These are phyloP conservation scores for Rhododendron henanense DNA, from an alignment of 148 eudicot genomes.

Conservation along the genomic window DNA sequence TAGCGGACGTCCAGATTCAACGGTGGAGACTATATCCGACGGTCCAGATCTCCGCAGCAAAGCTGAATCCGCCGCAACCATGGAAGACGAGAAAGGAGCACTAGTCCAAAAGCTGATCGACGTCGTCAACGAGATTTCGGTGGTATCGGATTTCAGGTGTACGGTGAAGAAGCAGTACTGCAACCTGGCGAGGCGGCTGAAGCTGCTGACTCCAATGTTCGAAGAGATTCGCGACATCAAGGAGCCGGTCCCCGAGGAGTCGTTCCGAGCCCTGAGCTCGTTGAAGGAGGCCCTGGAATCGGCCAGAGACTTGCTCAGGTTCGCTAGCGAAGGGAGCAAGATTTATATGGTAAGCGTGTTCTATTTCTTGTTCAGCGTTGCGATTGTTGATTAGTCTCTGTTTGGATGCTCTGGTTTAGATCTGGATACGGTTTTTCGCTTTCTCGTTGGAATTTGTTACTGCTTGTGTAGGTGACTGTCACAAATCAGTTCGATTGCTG, in stretches of 20 bases:
- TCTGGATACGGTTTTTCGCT: slow-evolving; percentile 1
- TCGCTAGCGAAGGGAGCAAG: slow-evolving; percentile 73
- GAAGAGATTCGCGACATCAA: slow-evolving; percentile 73
- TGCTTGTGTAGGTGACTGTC: not conserved
- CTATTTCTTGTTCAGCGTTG: not conserved
- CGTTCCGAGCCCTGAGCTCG: slow-evolving; percentile 21
- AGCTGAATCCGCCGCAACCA: slow-evolving; percentile 6
- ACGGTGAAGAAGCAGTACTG: slow-evolving; percentile 69
- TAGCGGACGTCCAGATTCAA: not conserved
- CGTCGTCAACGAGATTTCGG: slow-evolving; percentile 49
- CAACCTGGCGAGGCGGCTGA: slow-evolving; percentile 71
- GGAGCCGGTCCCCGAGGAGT: slow-evolving; percentile 24
- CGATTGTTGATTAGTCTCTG: not conserved
- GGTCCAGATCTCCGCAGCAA: not conserved
- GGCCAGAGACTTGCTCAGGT: slow-evolving; percentile 60
- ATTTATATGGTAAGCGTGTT: slow-evolving; percentile 60
- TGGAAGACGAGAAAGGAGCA: slow-evolving; percentile 53
- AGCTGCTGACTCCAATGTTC: slow-evolving; percentile 82
- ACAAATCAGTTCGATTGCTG: not conserved
- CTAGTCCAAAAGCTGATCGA: slow-evolving; percentile 45
- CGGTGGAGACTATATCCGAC: not conserved
- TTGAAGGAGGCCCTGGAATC: slow-evolving; percentile 38
- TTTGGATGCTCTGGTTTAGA: not conserved
- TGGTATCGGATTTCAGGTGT: slow-evolving; percentile 47
- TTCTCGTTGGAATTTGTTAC: not conserved